Evolutionary conservation across 495 filamentous ascomycete genomes (phyloP), one percentile per base, ranked within the genome.

Genomic region (Annulohypoxylon stygium): DNA sequence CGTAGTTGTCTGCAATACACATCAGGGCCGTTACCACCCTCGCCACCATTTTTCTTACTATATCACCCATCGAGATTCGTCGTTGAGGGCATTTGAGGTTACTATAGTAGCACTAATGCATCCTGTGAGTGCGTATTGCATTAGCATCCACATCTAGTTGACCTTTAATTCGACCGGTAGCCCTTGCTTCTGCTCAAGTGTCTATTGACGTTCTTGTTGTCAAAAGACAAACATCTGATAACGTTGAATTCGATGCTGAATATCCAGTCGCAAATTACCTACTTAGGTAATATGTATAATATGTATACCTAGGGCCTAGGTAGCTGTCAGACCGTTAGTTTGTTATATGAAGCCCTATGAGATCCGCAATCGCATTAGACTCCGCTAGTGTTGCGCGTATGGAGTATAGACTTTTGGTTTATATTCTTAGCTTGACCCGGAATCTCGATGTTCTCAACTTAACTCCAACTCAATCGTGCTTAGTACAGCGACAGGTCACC

Each of bases 1-100:
- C 55, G 63, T 63, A 64, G 16, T 36, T 50, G n/a, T 65, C 55
- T 74, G 67, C 67, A 70, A 60, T 75, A 70, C 67, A 70, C 63
- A 67, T 64, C 51, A 75, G 63, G 72, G 67, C 67, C 67, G 25
- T 58, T 67, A 67, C 61, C 11, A 70, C 67, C 61, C 9, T 74
- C 43, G 71, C 71, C 71, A 70, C 71, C 54, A 18, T 14, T 47
- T 20, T 20, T 6, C 12, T 43, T 43, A 43, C 37, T 34, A 18
- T 60, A 39, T 43, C 20, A 6, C 11, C 3, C 11, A 41, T 41
- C 57, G 18, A 60, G 36, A 60, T 43, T 60, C 36, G 57, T 20
- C 12, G 36, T 60, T 20, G 54, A 61, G 34, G 53, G 30, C n/a
- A 50, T 59, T 53, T 26, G 37, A 61, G n/a, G 41, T 33, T 25